Evolutionary conservation across 768 basidiomycete species (phyloP).

Genomic region (Sarcomyxa edulis): DNA sequence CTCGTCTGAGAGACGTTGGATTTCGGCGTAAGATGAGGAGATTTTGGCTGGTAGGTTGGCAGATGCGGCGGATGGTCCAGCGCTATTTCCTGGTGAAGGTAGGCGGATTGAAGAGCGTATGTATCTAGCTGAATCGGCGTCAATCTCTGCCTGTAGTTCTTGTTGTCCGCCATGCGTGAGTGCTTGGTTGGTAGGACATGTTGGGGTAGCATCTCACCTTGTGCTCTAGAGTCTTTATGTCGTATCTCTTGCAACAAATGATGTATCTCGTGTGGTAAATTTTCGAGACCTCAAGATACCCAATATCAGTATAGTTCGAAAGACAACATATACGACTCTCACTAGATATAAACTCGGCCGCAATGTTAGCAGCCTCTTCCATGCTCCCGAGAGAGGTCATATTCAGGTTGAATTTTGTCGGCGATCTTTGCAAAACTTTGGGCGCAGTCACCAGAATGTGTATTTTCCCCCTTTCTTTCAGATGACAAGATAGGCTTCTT

Average conservation of each 20-base stretch:
- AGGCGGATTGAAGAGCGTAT: slow-evolving; percentile 29
- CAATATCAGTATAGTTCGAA: no score
- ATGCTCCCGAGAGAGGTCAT: no score
- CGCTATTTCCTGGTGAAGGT: slow-evolving; percentile 9
- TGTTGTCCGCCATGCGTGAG: no score
- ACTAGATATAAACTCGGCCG: slow-evolving; percentile 43
- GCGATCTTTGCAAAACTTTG: no score
- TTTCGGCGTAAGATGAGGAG: slow-evolving; percentile 27
- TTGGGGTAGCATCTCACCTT: slow-evolving; percentile 17
- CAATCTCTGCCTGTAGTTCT: slow-evolving; percentile 37
- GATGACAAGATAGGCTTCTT: no score
- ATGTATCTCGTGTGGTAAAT: slow-evolving; percentile 40
- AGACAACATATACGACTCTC: no score
- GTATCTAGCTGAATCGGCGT: slow-evolving; percentile 31
- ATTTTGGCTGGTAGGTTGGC: slow-evolving; percentile 30
- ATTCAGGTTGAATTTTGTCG: no score
- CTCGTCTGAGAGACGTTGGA: slow-evolving; percentile 30
- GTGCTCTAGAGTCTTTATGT: slow-evolving; percentile 31
- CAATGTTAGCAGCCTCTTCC: slow-evolving; percentile 39
- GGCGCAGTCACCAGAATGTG: no score
- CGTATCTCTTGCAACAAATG: slow-evolving; percentile 41
- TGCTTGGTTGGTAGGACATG: neutral
- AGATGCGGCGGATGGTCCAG: slow-evolving; percentile 2
- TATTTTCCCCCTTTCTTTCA: no score
- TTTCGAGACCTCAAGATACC: slow-evolving; percentile 46